phyloP scores from a whole-genome alignment of 2,329 filamentous ascomycete genomes.

The Nemania sp. region DNA sequence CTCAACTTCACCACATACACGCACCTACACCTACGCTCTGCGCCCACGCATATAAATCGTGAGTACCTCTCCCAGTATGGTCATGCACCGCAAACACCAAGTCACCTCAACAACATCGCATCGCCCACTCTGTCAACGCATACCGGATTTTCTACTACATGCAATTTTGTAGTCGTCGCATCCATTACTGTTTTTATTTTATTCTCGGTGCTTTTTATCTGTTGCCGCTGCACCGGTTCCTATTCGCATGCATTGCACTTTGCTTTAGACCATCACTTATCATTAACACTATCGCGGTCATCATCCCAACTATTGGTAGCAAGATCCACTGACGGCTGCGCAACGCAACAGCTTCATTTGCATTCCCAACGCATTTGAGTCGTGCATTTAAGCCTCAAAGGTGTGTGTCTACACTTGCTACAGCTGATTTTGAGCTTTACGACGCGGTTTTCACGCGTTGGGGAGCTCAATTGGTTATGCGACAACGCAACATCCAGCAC shows the following conservation, averaged over 20 bases:
- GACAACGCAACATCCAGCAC: slow-evolving; percentile 46
- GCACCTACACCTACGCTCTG: slow-evolving; percentile 36
- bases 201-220: slow-evolving; percentile 22
- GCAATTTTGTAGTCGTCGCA: slow-evolving; percentile 24
- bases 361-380: slow-evolving; percentile 45
- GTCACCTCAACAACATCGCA: slow-evolving; percentile 51
- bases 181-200: slow-evolving; percentile 29
- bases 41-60: slow-evolving; percentile 54
- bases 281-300: slow-evolving; percentile 36
- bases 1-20: slow-evolving; percentile 58
- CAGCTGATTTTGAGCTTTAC: slow-evolving; percentile 53
- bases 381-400: slow-evolving; percentile 45
- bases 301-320: slow-evolving; percentile 31
- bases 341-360: slow-evolving; percentile 52
- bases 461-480: slow-evolving; percentile 57
- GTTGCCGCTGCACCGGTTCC: slow-evolving; percentile 30
- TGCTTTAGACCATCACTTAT: slow-evolving; percentile 22
- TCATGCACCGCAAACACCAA: slow-evolving; percentile 55
- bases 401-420: slow-evolving; percentile 52
- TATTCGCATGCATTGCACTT: slow-evolving; percentile 6
- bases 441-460: slow-evolving; percentile 49
- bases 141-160: slow-evolving; percentile 22
- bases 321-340: slow-evolving; percentile 47
- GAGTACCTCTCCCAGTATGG: slow-evolving; percentile 64
- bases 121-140: slow-evolving; percentile 22